Conservation (phyloP, 345 rosid genomes). For the Ceriops zippeliana region DNA sequence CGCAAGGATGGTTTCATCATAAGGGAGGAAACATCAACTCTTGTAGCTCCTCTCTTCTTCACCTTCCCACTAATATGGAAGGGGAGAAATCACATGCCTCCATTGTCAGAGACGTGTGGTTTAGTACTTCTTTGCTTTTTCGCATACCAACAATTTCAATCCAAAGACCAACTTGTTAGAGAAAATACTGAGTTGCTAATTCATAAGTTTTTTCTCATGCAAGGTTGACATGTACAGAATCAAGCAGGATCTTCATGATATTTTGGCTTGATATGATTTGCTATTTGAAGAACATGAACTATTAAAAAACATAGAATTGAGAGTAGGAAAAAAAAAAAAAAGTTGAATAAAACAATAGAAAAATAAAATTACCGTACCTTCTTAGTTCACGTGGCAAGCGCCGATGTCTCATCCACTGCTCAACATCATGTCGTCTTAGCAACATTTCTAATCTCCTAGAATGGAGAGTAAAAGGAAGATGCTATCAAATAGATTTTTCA, state of each 20-base stretch:
- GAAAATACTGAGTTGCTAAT: too few relatives aligned
- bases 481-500: background rate
- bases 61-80: too few relatives aligned
- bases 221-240: too few relatives aligned
- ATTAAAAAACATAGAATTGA: background rate
- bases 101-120: too few relatives aligned
- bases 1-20: too few relatives aligned
- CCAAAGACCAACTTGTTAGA: background rate
- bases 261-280: background rate
- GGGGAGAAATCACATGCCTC: too few relatives aligned
- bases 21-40: too few relatives aligned
- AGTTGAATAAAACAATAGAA: background rate
- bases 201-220: too few relatives aligned
- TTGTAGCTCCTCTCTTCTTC: too few relatives aligned
- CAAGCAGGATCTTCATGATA: background rate
- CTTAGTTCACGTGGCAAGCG: constrained; percentile 61
- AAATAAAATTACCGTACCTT: constrained; percentile 33
- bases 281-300: background rate
- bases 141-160: background rate
- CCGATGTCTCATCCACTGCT: constrained; percentile 94
- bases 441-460: constrained; percentile 78
- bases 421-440: constrained; percentile 82
- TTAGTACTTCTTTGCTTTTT: background rate
- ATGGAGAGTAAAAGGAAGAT: constrained; percentile 7
- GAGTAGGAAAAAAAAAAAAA: background rate